Evolutionary conservation across 169 alveolate species (phyloP).

Genomic region (Cryptosporidium ubiquitum): DNA sequence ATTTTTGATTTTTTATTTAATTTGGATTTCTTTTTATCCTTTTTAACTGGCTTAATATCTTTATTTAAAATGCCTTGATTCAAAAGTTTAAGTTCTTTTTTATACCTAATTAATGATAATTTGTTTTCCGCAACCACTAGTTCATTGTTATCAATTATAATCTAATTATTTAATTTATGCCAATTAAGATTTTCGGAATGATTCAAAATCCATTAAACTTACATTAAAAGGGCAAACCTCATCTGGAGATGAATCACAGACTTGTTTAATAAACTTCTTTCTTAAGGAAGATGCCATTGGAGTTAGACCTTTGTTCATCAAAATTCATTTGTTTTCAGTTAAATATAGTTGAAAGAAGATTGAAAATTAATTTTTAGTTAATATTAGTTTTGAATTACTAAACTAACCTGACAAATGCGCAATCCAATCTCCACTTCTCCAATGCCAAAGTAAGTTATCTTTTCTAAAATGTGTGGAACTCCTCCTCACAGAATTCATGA

Average conservation of each 20-base stretch:
- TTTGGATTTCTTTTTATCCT: not conserved
- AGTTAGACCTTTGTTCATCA: slow-evolving; percentile 50
- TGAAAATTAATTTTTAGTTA: too few relatives aligned
- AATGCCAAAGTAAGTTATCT: slow-evolving; percentile 61
- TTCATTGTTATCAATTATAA: slow-evolving; percentile 22
- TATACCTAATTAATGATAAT: slow-evolving; percentile 48
- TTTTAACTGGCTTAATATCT: not conserved
- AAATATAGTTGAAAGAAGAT: too few relatives aligned
- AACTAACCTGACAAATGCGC: slow-evolving; percentile 75
- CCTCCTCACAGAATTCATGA: slow-evolving; percentile 73
- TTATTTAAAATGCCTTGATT: not conserved
- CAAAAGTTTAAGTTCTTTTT: slow-evolving; percentile 30
- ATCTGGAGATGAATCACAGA: slow-evolving; percentile 63
- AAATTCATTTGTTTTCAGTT: too few relatives aligned
- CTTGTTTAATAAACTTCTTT: slow-evolving; percentile 63
- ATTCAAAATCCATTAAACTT: not conserved
- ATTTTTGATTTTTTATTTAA: not conserved
- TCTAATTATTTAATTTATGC: not conserved
- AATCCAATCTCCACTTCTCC: slow-evolving; percentile 76
- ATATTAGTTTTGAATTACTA: not conserved
- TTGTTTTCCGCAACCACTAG: slow-evolving; percentile 32
- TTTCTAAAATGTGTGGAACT: slow-evolving; percentile 65
- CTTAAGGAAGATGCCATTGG: slow-evolving; percentile 73
- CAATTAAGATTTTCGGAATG: not conserved
- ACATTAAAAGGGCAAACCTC: slow-evolving; percentile 73